Evolutionary conservation across 2,329 filamentous ascomycete genomes (phyloP).

Genomic region (Cordyceps militaris): DNA sequence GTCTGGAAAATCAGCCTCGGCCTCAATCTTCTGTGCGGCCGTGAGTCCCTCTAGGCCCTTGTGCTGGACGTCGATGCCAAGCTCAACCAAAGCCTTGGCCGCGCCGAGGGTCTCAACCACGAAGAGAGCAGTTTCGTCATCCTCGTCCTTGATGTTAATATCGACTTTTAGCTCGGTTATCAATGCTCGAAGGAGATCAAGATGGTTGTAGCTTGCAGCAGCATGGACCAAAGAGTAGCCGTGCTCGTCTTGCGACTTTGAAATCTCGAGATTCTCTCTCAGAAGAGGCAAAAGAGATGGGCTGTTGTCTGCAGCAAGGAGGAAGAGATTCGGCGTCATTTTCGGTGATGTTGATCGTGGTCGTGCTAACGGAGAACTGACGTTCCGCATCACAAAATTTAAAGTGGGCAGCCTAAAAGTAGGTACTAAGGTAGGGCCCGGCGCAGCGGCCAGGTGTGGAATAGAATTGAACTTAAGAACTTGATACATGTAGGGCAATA

Average conservation of each 20-base stretch:
- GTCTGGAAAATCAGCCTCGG: conserved; percentile 69
- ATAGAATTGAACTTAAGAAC: no score
- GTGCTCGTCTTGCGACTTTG: conserved; percentile 75
- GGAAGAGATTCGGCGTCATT: conserved; percentile 57
- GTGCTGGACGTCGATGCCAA: conserved; percentile 60
- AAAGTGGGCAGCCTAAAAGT: neutral
- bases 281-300: conserved; percentile 67
- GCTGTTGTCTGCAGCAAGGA: conserved; percentile 77
- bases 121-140: conserved; percentile 90
- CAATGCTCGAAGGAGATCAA: conserved; percentile 69
- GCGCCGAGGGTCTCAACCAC: conserved; percentile 77
- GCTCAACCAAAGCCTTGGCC: conserved; percentile 71
- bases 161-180: conserved; percentile 70
- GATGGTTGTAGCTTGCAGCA: conserved; percentile 84
- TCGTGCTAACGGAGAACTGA: neutral
- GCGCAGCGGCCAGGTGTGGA: no score
- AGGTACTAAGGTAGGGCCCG: no score
- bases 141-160: conserved; percentile 78
- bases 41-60: conserved; percentile 70
- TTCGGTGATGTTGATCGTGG: neutral
- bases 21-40: conserved; percentile 71
- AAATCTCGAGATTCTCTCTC: conserved; percentile 65
- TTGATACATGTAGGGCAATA: no score
- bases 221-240: conserved; percentile 94
- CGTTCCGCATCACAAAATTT: neutral